phyloP scores from a whole-genome alignment of 23 red algal species.

The Gracilaria gracilis region DNA sequence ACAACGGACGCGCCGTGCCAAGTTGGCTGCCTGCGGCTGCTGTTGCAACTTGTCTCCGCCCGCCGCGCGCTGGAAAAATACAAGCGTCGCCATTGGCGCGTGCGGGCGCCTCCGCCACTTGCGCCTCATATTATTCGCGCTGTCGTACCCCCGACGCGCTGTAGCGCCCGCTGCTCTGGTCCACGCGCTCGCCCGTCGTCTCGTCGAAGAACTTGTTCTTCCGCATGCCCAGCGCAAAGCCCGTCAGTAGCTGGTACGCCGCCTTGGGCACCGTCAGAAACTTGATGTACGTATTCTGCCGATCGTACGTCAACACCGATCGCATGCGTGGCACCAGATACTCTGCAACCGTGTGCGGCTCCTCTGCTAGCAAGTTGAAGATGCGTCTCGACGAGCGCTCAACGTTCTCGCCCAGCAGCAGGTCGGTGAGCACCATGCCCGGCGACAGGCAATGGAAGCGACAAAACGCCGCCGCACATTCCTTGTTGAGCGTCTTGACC shows the following conservation, averaged over 20 bases:
- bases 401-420: slow-evolving; percentile 71
- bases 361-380: slow-evolving; percentile 90
- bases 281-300: slow-evolving; percentile 36
- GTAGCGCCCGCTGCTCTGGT: background rate
- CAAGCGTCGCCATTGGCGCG: too few relatives aligned
- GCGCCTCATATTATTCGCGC: background rate
- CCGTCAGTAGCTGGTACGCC: slow-evolving; percentile 15
- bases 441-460: slow-evolving; percentile 75
- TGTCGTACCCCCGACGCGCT: background rate
- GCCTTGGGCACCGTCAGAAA: slow-evolving; percentile 57
- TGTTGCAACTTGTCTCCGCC: too few relatives aligned
- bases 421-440: slow-evolving; percentile 91
- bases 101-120: too few relatives aligned
- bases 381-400: slow-evolving; percentile 22
- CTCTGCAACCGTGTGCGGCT: slow-evolving; percentile 82
- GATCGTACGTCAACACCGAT: background rate
- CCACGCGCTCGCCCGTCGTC: slow-evolving; percentile 31
- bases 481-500: slow-evolving; percentile 56
- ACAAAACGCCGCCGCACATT: slow-evolving; percentile 9
- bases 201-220: slow-evolving; percentile 53
- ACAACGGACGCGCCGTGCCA: too few relatives aligned
- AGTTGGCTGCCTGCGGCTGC: too few relatives aligned
- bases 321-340: slow-evolving; percentile 77
- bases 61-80: too few relatives aligned
- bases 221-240: slow-evolving; percentile 47